Evolutionary conservation across 768 basidiomycete genomes (phyloP), one percentile per base, ranked within the genome.

Genomic region (Pisolithus microcarpus): DNA sequence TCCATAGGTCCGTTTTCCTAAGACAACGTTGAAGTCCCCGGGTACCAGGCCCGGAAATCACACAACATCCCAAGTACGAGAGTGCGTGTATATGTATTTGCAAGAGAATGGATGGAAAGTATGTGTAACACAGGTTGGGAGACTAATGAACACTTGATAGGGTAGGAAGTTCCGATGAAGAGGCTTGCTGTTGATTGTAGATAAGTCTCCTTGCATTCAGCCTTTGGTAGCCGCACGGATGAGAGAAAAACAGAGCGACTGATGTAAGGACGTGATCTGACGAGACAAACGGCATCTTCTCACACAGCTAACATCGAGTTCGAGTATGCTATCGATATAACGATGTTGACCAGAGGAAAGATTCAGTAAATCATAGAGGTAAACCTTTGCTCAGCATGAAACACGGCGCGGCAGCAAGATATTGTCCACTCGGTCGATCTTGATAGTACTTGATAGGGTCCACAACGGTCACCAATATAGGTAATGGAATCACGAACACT

Each of bases 301-400:
- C 43, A 64, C 62, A 64, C 58, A 13, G 58, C 39, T 9, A 65
- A 34, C 55, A 61, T 58, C 16, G 59, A 65, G 30, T 65, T 64
- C 30, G 42, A 9, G 18, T 58, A 64, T 23, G 53, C 62, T 63
- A 31, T 15, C 61, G 58, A 31, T 18, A 11, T 28, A 8, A 42
- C 1, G 7, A 18, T 7, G 39, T 40, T 18, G 9, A 7, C 10
- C 6, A 6, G 7, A 48, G 3, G 48, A 30, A 18, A 31, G 7
- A 4, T 11, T 48, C 10, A 19, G 28, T 13, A 5, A 19, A 13
- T 26, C 39, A 8, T 19, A 43, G 13, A 0, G n/a, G 13, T n/a
- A 54, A 42, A 38, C 63, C 46, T 37, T 65, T 58, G 34, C 52
- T 38, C 11, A 65, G n/a, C 2, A 61, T 2, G 9, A 34, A 3